Evolutionary conservation across 2,329 filamentous ascomycete species (phyloP).

Genomic region (Colletotrichum tamarilloi): DNA sequence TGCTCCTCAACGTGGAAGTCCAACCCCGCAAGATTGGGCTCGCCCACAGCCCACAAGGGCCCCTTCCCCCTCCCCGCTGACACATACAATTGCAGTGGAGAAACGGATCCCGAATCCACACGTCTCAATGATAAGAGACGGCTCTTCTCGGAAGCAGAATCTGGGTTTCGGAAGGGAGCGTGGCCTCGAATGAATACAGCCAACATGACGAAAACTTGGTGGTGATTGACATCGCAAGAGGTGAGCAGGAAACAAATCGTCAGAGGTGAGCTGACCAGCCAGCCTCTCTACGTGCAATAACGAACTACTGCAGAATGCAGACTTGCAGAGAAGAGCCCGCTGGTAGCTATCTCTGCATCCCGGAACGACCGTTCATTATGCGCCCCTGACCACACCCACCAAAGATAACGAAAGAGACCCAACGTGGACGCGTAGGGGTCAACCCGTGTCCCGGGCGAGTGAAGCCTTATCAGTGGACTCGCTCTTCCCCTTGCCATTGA

Average conservation of each 20-base stretch:
- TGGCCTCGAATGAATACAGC: neutral
- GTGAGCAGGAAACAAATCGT: neutral
- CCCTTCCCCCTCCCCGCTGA: neutral
- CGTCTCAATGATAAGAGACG: neutral
- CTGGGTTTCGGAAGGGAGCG: neutral
- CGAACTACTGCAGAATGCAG: neutral
- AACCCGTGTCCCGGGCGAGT: neutral
- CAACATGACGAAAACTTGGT: neutral
- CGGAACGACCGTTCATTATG: neutral
- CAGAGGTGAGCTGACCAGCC: neutral
- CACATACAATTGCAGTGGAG: neutral
- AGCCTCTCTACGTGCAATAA: neutral
- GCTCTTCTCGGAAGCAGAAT: neutral
- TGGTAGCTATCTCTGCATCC: neutral
- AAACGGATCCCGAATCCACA: neutral
- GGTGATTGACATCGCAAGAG: neutral
- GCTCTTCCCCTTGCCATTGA: neutral
- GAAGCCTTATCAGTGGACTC: neutral
- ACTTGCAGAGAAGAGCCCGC: neutral
- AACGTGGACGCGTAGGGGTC: neutral
- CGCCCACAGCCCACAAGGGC: no score
- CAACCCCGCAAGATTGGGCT: neutral
- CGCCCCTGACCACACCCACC: neutral
- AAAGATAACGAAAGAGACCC: conserved; percentile 6
- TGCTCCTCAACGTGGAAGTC: neutral